Evolutionary conservation across 495 filamentous ascomycete species (phyloP), one percentile per base, ranked within the genome.

Genomic region (Pyronema omphalodes): DNA sequence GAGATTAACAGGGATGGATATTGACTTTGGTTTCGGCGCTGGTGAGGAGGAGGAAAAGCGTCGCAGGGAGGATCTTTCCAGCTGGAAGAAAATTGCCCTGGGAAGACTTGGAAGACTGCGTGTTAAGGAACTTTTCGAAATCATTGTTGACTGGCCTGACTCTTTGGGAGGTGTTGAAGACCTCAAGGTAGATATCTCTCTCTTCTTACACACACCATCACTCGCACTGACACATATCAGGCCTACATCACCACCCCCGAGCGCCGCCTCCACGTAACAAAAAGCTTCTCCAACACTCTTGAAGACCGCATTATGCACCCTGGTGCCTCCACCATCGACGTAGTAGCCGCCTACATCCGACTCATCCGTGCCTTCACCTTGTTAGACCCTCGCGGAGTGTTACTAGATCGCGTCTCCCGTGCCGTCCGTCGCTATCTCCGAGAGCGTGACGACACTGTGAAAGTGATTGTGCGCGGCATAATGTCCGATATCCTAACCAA

Each of bases 391-490:
- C 89, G 87, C 54, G 88, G 89, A 14, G 91, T 96, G 3, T 75
- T 96, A 6, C 72, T 99, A 7, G 83, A 89, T 63, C 80, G 88
- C 7, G 81, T 94, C 41, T 85, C 88, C 12, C 76, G 80, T 34
- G 80, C 83, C 0, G 80, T 99, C 53, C 84, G 88, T 40, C 68
- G 83, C 14, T 95, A 96, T 62, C 73, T 99, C 33, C 84, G 84
- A 50, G 83, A 86, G n/a, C 76, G 91, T n/a, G 86, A 94, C 45
- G 89, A 99, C 60, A 89, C 93, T 0, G 80, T 93, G 17, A 79
- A 79, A 51, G 82, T 86, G 19, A 86, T 99, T 53, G 85, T 95
- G 15, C 74, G 79, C 1, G 91, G 93, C 19, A 74, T 95, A 37
- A 71, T 99, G 19, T 77, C 85, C 19, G 84, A 84, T 55, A 67